Evolutionary conservation across 371 early-diverging fungal species (phyloP), one percentile per base, ranked within the genome.

Genomic region (Mortierella sp.): DNA sequence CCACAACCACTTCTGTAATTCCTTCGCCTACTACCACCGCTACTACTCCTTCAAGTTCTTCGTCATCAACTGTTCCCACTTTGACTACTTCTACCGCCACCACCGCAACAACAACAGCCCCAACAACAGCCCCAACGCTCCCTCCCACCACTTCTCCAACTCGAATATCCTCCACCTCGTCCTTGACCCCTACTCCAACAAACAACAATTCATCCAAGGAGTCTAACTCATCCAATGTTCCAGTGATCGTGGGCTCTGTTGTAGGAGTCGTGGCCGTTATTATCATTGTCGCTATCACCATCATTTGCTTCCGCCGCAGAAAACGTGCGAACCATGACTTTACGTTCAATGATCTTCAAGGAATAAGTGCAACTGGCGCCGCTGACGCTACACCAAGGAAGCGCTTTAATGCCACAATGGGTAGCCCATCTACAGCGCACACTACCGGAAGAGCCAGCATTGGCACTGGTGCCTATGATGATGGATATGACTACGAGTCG

Each of bases 221-320:
- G 26, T 43, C 64, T 10, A 35, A 66, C 57, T 51, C 64, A 0
- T 60, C 49, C 35, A 80, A 71, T 62, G 68, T 80, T 23, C 75
- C 80, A 6, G 66, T 75, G 28, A 80, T 80, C 54, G 75, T 71
- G 19, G 80, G 80, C 28, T 63, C 72, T 9, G 65, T 64, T 35
- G 75, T 58, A 0, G 80, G 80, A 51, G 71, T 34, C 3, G 66
- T 57, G 9, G 80, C 75, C 6, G 26, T 75, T 55, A 70, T 70
- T 40, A 68, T 75, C 26, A 64, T 80, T 31, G 68, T 68, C 23
- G 75, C 71, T 0, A 70, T 71, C 1, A 67, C 75, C 19, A 28
- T 80, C 42, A 74, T 80, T 43, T 80, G 80, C 26, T 57, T 67
- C 65, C 74, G 80, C 6, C 80, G 80, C 40, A 32, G 62, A 54